Evolutionary conservation across 2,329 filamentous ascomycete genomes (phyloP), one percentile per base, ranked within the genome.

Genomic region (Hypomyces perniciosus): DNA sequence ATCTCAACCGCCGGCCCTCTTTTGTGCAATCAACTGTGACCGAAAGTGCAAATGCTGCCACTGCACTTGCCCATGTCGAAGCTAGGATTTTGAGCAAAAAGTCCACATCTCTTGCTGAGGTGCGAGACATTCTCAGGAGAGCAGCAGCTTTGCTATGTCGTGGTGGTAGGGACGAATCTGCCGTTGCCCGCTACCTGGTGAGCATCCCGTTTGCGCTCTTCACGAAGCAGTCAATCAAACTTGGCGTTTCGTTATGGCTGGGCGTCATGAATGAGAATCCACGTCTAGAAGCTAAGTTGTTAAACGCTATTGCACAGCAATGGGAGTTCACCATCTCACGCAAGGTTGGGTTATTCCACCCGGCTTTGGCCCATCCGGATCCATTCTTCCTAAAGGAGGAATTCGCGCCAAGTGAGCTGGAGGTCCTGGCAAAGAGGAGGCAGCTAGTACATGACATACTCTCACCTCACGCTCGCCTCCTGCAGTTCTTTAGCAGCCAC

Each of bases 221-320:
- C 66, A 95, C 87, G 5, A 96, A 95, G 66, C 88, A 95, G 62
- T 93, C 91, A 2, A 93, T 99, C 65, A 95, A 96, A 65, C 81
- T 97, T 46, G 95, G 93, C 5, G 87, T 96, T 34, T 96, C 93
- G 4, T 74, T 99, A 6, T 99, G 93, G 93, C 83, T 96, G 54
- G 93, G 93, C 28, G 88, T 97, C 10, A 95, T 97, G 62, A 93
- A 97, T 61, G 93, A 99, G 66, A 97, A 96, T 62, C 88, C 91
- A 3, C 80, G 81, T 50, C 85, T 96, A 68, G 90, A 96, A 67
- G 81, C 92, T 7, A 84, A 90, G 54, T 83, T 99, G 50, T 72
- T 99, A 31, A 84, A 84, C 47, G 90, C 95, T 65, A 88, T 97
- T 60, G 86, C 87, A 8, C 86, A 93, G 63, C 88, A 92, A 56